These are phyloP conservation scores for Cladorrhinum sp. DNA, from an alignment of 2,329 filamentous ascomycete species.

Conservation along the genomic window DNA sequence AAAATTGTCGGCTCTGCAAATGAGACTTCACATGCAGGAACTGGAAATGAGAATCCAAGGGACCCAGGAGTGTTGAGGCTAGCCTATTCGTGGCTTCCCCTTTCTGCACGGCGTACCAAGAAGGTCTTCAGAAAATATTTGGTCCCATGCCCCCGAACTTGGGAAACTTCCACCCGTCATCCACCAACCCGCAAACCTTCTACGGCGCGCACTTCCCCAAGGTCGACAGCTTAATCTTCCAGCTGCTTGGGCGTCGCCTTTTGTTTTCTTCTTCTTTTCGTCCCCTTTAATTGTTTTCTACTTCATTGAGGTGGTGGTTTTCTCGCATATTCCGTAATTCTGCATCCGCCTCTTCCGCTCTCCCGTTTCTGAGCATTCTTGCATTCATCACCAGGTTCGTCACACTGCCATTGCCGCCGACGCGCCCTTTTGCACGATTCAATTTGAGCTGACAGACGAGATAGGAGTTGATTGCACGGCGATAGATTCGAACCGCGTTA, in stretches of 20 bases:
- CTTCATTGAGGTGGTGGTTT: constrained; percentile 1
- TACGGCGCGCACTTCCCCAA: constrained; percentile 17
- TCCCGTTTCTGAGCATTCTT: neutral
- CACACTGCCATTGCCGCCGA: neutral
- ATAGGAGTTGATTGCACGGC: constrained; percentile 1
- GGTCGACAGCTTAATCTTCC: constrained; percentile 18
- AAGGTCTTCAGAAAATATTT: constrained; percentile 26
- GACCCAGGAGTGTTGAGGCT: constrained; percentile 9
- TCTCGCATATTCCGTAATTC: neutral
- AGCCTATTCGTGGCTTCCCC: constrained; percentile 22
- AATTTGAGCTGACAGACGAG: constrained; percentile 8
- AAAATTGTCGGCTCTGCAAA: constrained; percentile 15
- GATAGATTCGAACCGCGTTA: constrained; percentile 12
- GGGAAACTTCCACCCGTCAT: constrained; percentile 17
- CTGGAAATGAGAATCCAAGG: constrained; percentile 28
- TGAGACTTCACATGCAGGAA: constrained; percentile 30
- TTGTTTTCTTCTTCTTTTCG: constrained; percentile 28
- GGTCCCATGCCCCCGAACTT: constrained; percentile 11
- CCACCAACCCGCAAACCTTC: constrained; percentile 16
- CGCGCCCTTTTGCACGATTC: neutral
- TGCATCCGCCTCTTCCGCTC: neutral
- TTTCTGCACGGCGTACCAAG: constrained; percentile 18
- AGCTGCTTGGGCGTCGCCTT: constrained; percentile 24
- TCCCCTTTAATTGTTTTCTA: constrained; percentile 31
- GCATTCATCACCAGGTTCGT: neutral